Evolutionary conservation across 225 moss, liverwort and hornwort species (phyloP), one percentile per base, ranked within the genome.

Genomic region (Sphagnum tenellum): DNA sequence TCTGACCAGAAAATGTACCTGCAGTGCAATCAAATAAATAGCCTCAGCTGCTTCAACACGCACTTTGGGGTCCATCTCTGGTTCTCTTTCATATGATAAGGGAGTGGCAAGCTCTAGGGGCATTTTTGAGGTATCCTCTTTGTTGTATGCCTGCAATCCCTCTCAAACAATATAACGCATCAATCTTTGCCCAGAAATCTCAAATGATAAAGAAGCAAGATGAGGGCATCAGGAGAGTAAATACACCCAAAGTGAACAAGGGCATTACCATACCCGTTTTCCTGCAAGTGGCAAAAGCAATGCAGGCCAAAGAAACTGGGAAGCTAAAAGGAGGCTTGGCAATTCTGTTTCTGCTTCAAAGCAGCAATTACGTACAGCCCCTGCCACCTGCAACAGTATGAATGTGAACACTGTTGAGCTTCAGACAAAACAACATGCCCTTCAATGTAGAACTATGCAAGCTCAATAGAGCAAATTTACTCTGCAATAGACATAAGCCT

Each of bases 241-340:
- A 10, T 9, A 3, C 12, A 56, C 3, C 7, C 4, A 49, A 9
- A 47, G 64, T 7, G 3, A 11, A 49, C 46, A 48, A 12, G 65
- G 12, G 6, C 9, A 53, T 29, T 46, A 48, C 47, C 70, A 58
- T 50, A 81, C 81, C 64, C 67, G 67, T 54, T 74, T 92, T 45
- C 95, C 95, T 3, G 92, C 89, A 53, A 96, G 71, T 9, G 95
- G 92, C 3, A 96, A 71, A 50, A 96, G 72, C 73, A 96, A 73
- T 50, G 95, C 95, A 6, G 95, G 95, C 95, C 95, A 96, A 58
- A 96, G 55, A 80, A 92, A 96, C 67, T 88, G 86, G 0, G 95
- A 96, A 5, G 88, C 82, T 72, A 92, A 50, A 12, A 96, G 81
- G 12, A 96, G 72, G 69, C 76, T 90, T 12, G 95, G 78, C 53